Evolutionary conservation across 768 basidiomycete genomes (phyloP).

Genomic region (Rhodotorula diobovata): DNA sequence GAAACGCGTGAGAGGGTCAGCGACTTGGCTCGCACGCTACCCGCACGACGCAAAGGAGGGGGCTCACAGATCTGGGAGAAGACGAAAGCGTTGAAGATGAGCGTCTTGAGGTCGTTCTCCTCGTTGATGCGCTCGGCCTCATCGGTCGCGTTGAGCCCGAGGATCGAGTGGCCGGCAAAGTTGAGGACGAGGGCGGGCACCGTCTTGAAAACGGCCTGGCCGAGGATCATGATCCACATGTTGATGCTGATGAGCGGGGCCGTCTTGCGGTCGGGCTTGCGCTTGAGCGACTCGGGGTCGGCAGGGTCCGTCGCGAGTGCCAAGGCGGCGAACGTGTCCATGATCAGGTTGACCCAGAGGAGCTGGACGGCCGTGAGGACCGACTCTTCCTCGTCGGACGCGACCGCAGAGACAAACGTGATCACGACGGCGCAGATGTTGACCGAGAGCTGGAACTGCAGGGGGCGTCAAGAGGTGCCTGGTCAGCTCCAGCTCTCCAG

Average conservation of each 20-base stretch:
- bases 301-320: conserved; percentile 97
- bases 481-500: conserved; percentile 51
- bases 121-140: conserved; percentile 41
- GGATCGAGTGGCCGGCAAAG: conserved; percentile 70
- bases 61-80: conserved; percentile 77
- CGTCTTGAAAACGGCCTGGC: conserved; percentile 85
- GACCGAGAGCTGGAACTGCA: conserved; percentile 56
- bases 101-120: conserved; percentile 51
- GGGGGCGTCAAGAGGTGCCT: not conserved
- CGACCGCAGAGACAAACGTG: conserved; percentile 84
- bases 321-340: conserved; percentile 77
- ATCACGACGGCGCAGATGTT: conserved; percentile 94
- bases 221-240: conserved; percentile 89
- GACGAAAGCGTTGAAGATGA: conserved; percentile 98
- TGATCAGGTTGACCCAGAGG: conserved; percentile 95
- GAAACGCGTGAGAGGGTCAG: not conserved
- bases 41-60: too few species aligned
- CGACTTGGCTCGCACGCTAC: too few species aligned
- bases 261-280: conserved; percentile 83
- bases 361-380: conserved; percentile 94
- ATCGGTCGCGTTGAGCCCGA: conserved; percentile 50
- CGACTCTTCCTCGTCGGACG: conserved; percentile 67
- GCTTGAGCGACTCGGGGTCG: conserved; percentile 67
- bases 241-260: conserved; percentile 83
- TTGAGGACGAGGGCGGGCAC: conserved; percentile 79